Percentiles rank a stretch among this genome's conserved stretches.
Evolutionary conservation across 805 yeast species (phyloP).

Genomic region (Nakazawaea molendinolei): DNA sequence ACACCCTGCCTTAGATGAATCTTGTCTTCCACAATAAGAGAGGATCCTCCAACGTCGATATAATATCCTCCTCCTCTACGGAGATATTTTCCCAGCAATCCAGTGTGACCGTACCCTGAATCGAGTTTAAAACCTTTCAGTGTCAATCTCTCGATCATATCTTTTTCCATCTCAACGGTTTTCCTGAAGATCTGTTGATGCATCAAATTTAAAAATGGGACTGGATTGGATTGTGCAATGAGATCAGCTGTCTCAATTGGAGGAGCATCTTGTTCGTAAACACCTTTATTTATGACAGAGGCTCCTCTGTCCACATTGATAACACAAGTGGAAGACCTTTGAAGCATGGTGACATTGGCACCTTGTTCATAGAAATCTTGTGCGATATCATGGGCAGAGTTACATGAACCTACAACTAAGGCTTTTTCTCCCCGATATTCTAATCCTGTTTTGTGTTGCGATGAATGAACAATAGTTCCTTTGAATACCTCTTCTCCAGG

Average conservation of each 20-base stretch:
- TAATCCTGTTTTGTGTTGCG: constrained; percentile 32
- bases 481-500: constrained; percentile 29
- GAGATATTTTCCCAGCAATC: constrained; percentile 31
- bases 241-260: constrained; percentile 32
- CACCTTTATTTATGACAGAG: neutral
- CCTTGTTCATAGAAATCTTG: constrained; percentile 39
- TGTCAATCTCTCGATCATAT: constrained; percentile 24
- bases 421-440: constrained; percentile 33
- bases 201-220: constrained; percentile 25
- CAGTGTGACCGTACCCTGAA: constrained; percentile 37
- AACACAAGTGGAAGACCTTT: constrained; percentile 38
- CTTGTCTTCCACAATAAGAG: constrained; percentile 30
- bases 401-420: constrained; percentile 37
- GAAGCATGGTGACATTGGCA: constrained; percentile 34
- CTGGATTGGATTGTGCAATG: constrained; percentile 28
- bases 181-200: constrained; percentile 31
- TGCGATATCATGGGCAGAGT: constrained; percentile 38
- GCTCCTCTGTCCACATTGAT: constrained; percentile 25
- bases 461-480: constrained; percentile 34
- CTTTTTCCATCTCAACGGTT: constrained; percentile 27
- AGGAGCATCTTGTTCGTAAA: constrained; percentile 21
- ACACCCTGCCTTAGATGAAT: constrained; percentile 28
- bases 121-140: constrained; percentile 32
- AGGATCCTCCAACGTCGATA: constrained; percentile 37
- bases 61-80: constrained; percentile 40